Conservation (phyloP, 805 yeast genomes). For the Phaffomyces thermotolerans region DNA sequence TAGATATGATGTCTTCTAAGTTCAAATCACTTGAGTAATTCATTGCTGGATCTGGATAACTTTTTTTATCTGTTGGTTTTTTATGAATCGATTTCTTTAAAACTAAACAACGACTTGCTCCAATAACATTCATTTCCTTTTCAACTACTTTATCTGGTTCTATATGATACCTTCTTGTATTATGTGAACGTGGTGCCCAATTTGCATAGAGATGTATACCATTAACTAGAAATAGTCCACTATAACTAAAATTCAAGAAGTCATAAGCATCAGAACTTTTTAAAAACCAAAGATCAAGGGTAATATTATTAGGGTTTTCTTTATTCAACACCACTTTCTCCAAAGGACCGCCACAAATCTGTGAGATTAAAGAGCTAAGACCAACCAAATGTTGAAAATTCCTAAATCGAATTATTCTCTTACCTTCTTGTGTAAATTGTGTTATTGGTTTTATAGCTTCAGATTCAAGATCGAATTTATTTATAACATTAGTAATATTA, state of each 20-base stretch:
- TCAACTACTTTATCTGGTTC: conserved; percentile 13
- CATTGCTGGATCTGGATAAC: conserved; percentile 37
- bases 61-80: conserved; percentile 10
- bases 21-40: conserved; percentile 39
- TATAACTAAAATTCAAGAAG: conserved; percentile 44
- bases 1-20: conserved; percentile 35
- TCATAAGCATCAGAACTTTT: conserved; percentile 44
- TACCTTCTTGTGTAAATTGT: conserved; percentile 5
- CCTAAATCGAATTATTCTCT: conserved; percentile 30
- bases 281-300: conserved; percentile 44
- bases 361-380: conserved; percentile 42
- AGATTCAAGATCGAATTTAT: neutral
- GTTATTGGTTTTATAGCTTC: neutral
- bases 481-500: neutral
- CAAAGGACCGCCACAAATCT: conserved; percentile 63
- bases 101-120: conserved; percentile 52
- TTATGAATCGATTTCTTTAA: conserved; percentile 32
- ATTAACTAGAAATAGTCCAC: conserved; percentile 51
- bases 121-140: conserved; percentile 31
- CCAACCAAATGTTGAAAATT: conserved; percentile 39
- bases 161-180: conserved; percentile 4
- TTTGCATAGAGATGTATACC: conserved; percentile 42
- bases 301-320: conserved; percentile 20
- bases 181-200: conserved; percentile 31
- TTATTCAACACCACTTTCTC: conserved; percentile 34